phyloP scores from a whole-genome alignment of 306 rosid genomes.

The Trifolium dubium region DNA sequence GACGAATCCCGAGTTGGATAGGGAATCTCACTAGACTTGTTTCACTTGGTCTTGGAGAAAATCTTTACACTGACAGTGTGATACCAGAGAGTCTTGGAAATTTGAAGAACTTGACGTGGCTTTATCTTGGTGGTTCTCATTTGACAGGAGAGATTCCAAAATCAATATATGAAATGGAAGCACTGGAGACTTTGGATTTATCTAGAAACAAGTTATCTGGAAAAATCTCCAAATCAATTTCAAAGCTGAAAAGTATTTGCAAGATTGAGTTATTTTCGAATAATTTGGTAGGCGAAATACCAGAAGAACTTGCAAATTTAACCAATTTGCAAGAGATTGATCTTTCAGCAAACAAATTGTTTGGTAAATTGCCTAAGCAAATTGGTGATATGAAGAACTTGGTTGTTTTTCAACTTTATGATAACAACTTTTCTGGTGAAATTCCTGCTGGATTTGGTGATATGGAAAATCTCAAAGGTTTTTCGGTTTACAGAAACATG shows the following conservation, averaged over 20 bases:
- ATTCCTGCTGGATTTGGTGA: conserved; percentile 85
- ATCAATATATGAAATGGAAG: conserved; percentile 66
- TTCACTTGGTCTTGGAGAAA: conserved; percentile 67
- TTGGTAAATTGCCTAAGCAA: conserved; percentile 69
- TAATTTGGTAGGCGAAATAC: conserved; percentile 75
- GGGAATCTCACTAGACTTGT: conserved; percentile 63
- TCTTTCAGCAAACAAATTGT: conserved; percentile 64
- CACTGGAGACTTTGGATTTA: conserved; percentile 71
- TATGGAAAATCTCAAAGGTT: conserved; percentile 65
- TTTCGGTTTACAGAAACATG: conserved; percentile 74
- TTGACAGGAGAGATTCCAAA: conserved; percentile 86
- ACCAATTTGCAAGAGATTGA: conserved; percentile 79
- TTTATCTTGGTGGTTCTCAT: conserved; percentile 63
- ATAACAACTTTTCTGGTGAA: conserved; percentile 77
- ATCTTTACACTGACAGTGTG: conserved; percentile 53
- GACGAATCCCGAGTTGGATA: conserved; percentile 72
- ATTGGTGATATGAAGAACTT: conserved; percentile 71
- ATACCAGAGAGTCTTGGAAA: conserved; percentile 69
- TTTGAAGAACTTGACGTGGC: conserved; percentile 79
- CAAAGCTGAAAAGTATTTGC: conserved; percentile 57
- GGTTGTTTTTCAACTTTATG: conserved; percentile 77
- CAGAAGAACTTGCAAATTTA: conserved; percentile 68
- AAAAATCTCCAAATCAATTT: conserved; percentile 71
- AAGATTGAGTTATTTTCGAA: conserved; percentile 79
- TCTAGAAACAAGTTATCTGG: conserved; percentile 83